Conservation (phyloP, 495 filamentous ascomycete genomes). For the Venustampulla echinocandica region DNA sequence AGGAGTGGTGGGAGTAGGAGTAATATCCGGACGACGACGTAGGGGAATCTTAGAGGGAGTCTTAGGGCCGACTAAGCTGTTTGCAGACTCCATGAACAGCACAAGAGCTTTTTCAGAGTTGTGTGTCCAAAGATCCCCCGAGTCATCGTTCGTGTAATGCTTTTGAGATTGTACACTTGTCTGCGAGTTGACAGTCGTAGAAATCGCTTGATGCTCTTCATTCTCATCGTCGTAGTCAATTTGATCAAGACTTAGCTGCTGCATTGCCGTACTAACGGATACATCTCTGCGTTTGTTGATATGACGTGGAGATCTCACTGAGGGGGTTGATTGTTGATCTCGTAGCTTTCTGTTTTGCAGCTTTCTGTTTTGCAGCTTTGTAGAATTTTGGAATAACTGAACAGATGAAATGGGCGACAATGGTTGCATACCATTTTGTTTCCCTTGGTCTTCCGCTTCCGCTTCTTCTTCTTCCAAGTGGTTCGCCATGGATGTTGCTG, state of each 20-base stretch:
- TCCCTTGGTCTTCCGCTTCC: constrained; percentile 20
- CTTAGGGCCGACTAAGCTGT: constrained; percentile 17
- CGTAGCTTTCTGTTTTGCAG: constrained; percentile 24
- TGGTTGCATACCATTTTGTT: constrained; percentile 61
- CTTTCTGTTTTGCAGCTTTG: constrained; percentile 19
- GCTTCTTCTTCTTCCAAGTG: constrained; percentile 36
- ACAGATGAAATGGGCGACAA: constrained; percentile 16
- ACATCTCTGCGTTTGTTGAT: constrained; percentile 22
- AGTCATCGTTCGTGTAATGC: constrained; percentile 5
- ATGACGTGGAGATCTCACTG: constrained; percentile 12
- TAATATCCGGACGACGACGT: constrained; percentile 9
- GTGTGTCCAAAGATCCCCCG: constrained; percentile 10
- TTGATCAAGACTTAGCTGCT: constrained; percentile 23
- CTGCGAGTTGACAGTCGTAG: constrained; percentile 3
- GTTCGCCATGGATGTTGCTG: constrained; percentile 53
- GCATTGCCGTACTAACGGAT: constrained; percentile 30
- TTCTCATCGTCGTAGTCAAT: neutral
- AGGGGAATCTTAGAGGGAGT: constrained; percentile 31
- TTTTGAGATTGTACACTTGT: constrained; percentile 9
- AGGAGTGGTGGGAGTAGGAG: constrained; percentile 22
- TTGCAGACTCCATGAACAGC: constrained; percentile 9
- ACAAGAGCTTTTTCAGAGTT: constrained; percentile 12
- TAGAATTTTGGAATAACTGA: constrained; percentile 20
- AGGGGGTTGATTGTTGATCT: constrained; percentile 23
- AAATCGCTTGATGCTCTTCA: constrained; percentile 14